These are phyloP conservation scores for Coprinellus micaceus DNA, from an alignment of 768 basidiomycete species.

Conservation along the genomic window DNA sequence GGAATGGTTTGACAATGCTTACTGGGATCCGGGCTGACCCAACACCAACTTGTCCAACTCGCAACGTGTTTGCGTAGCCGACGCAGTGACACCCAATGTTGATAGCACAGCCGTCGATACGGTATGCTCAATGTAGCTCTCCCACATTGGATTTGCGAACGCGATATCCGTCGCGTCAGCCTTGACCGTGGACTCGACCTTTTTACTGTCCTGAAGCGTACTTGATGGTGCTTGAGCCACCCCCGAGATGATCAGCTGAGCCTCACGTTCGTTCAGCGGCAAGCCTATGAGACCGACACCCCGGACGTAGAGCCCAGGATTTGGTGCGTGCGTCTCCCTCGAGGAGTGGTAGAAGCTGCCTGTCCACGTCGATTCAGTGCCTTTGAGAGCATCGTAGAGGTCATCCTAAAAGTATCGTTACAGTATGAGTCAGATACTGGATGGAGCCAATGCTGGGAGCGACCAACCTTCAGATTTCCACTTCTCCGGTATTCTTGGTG, in stretches of 20 bases:
- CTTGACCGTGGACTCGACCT: constrained; percentile 34
- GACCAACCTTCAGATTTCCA: too few relatives aligned
- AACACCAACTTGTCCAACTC: constrained; percentile 47
- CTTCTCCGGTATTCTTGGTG: too few relatives aligned
- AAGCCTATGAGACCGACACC: constrained; percentile 41
- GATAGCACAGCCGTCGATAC: constrained; percentile 32
- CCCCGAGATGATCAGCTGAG: constrained; percentile 37
- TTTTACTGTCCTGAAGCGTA: constrained; percentile 6
- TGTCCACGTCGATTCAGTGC: constrained; percentile 30
- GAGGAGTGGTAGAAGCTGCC: constrained; percentile 30
- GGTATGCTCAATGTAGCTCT: constrained; percentile 25
- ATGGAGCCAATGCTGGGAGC: too few relatives aligned
- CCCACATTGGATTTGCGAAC: constrained; percentile 42
- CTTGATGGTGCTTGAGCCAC: constrained; percentile 28
- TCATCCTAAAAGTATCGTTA: constrained; percentile 22
- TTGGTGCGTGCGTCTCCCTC: constrained; percentile 29
- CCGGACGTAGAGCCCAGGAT: constrained; percentile 37
- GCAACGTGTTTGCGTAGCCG: constrained; percentile 26
- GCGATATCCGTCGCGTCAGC: constrained; percentile 36
- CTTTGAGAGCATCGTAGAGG: constrained; percentile 25
- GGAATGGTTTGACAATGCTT: constrained; percentile 13
- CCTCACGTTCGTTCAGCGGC: constrained; percentile 39
- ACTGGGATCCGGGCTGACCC: constrained; percentile 49
- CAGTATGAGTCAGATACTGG: too few relatives aligned
- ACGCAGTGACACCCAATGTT: constrained; percentile 32